phyloP scores from a whole-genome alignment of 2,329 filamentous ascomycete species.

The Sarocladiaceae sp. region DNA sequence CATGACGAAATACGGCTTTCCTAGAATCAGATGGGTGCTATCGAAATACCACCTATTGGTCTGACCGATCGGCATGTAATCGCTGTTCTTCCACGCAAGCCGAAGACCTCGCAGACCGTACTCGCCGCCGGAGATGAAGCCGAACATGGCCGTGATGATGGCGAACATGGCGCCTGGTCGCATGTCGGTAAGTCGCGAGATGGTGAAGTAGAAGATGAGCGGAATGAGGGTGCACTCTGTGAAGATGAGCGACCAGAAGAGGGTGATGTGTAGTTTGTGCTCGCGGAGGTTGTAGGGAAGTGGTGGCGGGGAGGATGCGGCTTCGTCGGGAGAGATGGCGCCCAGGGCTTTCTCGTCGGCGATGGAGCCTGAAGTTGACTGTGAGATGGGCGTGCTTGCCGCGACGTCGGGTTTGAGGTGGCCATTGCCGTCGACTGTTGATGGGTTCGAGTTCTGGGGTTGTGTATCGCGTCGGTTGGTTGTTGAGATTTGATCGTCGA shows the following conservation, averaged over 20 bases:
- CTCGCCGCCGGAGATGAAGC: constrained; percentile 37
- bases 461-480: no score
- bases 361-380: neutral
- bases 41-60: constrained; percentile 33
- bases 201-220: constrained; percentile 38
- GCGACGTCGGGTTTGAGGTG: neutral
- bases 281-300: constrained; percentile 19
- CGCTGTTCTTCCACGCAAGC: constrained; percentile 29
- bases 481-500: neutral
- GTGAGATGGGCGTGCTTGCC: constrained; percentile 1
- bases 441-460: neutral
- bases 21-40: constrained; percentile 32
- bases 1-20: constrained; percentile 32
- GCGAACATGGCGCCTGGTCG: constrained; percentile 28
- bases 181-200: constrained; percentile 24
- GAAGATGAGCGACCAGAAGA: constrained; percentile 19
- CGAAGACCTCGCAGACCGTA: constrained; percentile 34
- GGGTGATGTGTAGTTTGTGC: constrained; percentile 17
- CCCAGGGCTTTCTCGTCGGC: neutral
- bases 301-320: constrained; percentile 25
- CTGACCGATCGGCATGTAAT: constrained; percentile 30
- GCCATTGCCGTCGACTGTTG: neutral
- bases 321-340: constrained; percentile 31
- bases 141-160: constrained; percentile 41
- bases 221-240: constrained; percentile 27